phyloP scores from a whole-genome alignment of 352 stramenopile genomes.

The Globisporangium cystogenes region DNA sequence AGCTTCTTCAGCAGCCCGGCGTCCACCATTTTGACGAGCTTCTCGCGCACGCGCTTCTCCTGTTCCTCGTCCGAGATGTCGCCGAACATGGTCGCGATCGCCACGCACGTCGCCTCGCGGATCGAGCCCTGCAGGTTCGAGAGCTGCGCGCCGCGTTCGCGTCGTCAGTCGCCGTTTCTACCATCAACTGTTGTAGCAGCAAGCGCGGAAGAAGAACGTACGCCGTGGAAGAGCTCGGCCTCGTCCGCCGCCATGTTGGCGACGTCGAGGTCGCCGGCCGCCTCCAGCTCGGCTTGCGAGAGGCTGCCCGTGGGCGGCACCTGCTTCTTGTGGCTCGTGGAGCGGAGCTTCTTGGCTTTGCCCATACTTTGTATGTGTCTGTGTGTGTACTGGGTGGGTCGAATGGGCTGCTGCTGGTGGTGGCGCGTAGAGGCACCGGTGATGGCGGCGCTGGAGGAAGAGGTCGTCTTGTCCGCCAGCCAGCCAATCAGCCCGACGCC shows the following conservation, averaged over 20 bases:
- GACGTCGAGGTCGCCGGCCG: conserved; percentile 30
- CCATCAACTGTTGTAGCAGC: too few species aligned
- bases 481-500: too few species aligned
- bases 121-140: conserved; percentile 73
- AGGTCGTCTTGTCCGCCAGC: too few species aligned
- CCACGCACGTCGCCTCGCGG: conserved; percentile 82
- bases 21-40: conserved; percentile 75
- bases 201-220: conserved; percentile 13
- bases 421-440: neutral
- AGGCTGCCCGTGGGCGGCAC: conserved; percentile 51
- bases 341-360: conserved; percentile 85
- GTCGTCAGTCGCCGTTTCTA: neutral
- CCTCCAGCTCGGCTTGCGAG: conserved; percentile 50
- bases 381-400: neutral
- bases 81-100: conserved; percentile 79
- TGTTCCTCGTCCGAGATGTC: conserved; percentile 53
- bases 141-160: conserved; percentile 23
- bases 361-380: conserved; percentile 41
- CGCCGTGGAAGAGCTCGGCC: conserved; percentile 63
- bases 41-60: conserved; percentile 48
- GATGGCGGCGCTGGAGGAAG: too few species aligned
- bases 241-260: conserved; percentile 46
- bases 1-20: conserved; percentile 76
- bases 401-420: neutral
- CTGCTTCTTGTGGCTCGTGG: conserved; percentile 81